Conservation (phyloP, 2,329 filamentous ascomycete species). For the Aplosporella prunicola region DNA sequence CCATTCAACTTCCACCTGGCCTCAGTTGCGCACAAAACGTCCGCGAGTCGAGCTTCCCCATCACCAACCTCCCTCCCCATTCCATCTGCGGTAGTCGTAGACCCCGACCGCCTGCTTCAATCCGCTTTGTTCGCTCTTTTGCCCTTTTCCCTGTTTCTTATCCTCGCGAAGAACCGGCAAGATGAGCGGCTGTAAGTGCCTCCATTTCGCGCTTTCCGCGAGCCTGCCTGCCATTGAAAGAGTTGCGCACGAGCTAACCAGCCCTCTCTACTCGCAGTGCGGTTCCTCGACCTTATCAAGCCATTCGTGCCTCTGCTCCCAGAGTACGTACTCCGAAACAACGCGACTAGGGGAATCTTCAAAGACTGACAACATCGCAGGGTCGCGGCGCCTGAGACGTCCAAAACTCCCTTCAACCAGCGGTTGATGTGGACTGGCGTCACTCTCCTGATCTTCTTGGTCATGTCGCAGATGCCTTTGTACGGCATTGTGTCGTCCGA, state of each 20-base stretch:
- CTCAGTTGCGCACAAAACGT: constrained; percentile 11
- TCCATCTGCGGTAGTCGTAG: constrained; percentile 4
- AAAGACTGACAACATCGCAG: constrained; percentile 6
- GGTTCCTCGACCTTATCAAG: constrained; percentile 99
- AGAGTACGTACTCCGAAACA: constrained; percentile 55
- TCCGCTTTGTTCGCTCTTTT: constrained; percentile 6
- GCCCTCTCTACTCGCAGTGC: constrained; percentile 50
- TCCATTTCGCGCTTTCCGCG: constrained; percentile 13
- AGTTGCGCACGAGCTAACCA: constrained; percentile 17
- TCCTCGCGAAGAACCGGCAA: constrained; percentile 32
- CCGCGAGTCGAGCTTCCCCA: constrained; percentile 9
- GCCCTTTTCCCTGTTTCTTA: constrained; percentile 15
- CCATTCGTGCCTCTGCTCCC: constrained; percentile 99
- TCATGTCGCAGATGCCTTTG: constrained; percentile 96
- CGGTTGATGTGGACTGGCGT: constrained; percentile 44
- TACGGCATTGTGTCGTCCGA: constrained; percentile 97
- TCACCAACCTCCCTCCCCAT: constrained; percentile 5
- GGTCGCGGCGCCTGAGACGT: constrained; percentile 76
- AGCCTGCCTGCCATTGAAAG: constrained; percentile 8
- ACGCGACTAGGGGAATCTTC: not conserved
- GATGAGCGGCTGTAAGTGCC: constrained; percentile 51
- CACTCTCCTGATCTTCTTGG: constrained; percentile 95
- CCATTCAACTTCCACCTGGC: constrained; percentile 9
- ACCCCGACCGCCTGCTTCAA: constrained; percentile 4
- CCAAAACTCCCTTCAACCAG: constrained; percentile 95